These are phyloP conservation scores for Quercus robur DNA, from an alignment of 306 rosid species.

Conservation along the genomic window DNA sequence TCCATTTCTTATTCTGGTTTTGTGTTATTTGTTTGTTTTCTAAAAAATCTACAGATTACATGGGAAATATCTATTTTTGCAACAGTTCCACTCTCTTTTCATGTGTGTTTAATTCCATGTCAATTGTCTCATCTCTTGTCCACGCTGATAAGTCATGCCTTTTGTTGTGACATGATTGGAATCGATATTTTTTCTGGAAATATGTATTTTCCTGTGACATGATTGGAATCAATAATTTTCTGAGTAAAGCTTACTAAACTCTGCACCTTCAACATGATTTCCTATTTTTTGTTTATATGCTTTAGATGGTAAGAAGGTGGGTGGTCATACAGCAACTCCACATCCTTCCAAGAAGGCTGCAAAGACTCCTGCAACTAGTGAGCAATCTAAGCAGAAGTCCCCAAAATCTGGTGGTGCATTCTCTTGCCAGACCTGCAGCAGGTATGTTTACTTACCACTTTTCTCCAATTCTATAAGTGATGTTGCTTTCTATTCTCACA, in stretches of 20 bases:
- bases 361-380: conserved; percentile 44
- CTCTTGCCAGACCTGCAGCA: conserved; percentile 63
- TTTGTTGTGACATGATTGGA: too few species aligned
- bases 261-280: too few species aligned
- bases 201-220: too few species aligned
- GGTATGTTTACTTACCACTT: conserved; percentile 29
- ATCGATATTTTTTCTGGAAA: too few species aligned
- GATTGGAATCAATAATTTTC: neutral
- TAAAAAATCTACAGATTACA: too few species aligned
- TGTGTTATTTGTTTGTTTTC: too few species aligned
- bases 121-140: too few species aligned
- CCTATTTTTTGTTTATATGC: neutral
- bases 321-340: conserved; percentile 66
- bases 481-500: neutral
- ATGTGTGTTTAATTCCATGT: too few species aligned
- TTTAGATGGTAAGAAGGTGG: conserved; percentile 60
- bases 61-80: too few species aligned
- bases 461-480: neutral
- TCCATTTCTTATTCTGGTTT: too few species aligned
- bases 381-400: conserved; percentile 35
- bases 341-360: conserved; percentile 71
- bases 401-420: conserved; percentile 65
- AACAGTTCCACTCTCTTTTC: too few species aligned
- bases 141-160: too few species aligned
- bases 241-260: neutral